Evolutionary conservation across 306 rosid genomes (phyloP).

Genomic region (Inga oerstediana): DNA sequence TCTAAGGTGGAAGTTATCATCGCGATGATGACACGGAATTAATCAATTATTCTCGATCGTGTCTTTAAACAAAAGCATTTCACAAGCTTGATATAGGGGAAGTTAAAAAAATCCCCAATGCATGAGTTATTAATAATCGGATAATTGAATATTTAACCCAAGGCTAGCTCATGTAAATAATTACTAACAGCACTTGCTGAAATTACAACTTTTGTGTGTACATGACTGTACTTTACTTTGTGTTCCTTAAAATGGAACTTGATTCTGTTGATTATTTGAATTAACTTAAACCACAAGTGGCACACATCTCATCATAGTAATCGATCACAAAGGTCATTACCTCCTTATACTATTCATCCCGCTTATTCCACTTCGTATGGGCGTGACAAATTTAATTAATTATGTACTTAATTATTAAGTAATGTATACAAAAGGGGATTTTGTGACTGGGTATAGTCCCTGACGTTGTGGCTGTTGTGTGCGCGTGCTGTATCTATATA

Average conservation of each 20-base stretch:
- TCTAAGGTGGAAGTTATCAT: constrained; percentile 29
- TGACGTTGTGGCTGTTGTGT: background rate
- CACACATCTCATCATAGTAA: constrained; percentile 51
- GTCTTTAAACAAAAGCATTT: constrained; percentile 19
- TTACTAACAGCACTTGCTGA: background rate
- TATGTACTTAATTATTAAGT: background rate
- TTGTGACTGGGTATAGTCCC: constrained; percentile 43
- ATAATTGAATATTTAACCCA: constrained; percentile 30
- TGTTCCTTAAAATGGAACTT: background rate
- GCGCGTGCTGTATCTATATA: constrained; percentile 36
- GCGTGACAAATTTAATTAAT: constrained; percentile 27
- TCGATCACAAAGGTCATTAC: constrained; percentile 1
- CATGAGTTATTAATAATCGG: constrained; percentile 8
- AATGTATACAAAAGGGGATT: constrained; percentile 18
- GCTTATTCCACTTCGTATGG: constrained; percentile 29
- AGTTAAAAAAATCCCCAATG: constrained; percentile 11
- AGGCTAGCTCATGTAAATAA: background rate
- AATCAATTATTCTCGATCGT: constrained; percentile 22
- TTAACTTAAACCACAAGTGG: constrained; percentile 37
- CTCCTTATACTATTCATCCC: constrained; percentile 5
- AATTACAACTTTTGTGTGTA: background rate
- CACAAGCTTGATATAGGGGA: background rate
- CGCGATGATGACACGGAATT: constrained; percentile 41
- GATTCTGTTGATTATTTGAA: constrained; percentile 35
- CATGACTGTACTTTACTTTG: background rate